Evolutionary conservation across 2,329 filamentous ascomycete genomes (phyloP).

Genomic region (Orbilia brochopaga): DNA sequence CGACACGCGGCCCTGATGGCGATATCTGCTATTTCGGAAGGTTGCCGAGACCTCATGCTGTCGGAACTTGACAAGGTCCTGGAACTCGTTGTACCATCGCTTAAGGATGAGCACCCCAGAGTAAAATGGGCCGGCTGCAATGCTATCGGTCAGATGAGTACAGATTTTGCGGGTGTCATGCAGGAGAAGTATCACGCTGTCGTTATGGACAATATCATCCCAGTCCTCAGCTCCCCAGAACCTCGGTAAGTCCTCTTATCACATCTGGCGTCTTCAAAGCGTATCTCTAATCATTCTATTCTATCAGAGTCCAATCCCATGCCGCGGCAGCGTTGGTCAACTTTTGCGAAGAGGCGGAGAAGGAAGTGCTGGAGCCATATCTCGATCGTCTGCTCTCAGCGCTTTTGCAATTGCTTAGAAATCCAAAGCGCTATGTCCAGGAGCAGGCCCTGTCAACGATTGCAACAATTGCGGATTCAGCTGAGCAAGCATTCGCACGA

Average conservation of each 20-base stretch:
- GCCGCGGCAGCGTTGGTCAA: constrained; percentile 97
- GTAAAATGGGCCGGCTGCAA: constrained; percentile 98
- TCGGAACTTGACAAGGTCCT: constrained; percentile 92
- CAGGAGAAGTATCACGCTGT: constrained; percentile 91
- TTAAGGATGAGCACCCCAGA: constrained; percentile 87
- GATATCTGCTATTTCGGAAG: constrained; percentile 97
- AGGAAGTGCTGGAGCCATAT: constrained; percentile 87
- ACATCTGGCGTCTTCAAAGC: constrained; percentile 1
- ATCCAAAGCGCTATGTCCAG: constrained; percentile 93
- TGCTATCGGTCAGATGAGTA: constrained; percentile 99
- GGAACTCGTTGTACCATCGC: constrained; percentile 88
- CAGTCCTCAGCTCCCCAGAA: constrained; percentile 86
- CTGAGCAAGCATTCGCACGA: constrained; percentile 89
- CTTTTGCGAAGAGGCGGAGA: constrained; percentile 98
- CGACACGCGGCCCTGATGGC: constrained; percentile 97
- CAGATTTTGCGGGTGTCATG: constrained; percentile 97
- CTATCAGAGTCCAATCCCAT: constrained; percentile 83
- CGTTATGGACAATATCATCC: constrained; percentile 88
- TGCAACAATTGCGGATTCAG: constrained; percentile 97
- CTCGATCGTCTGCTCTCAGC: constrained; percentile 84
- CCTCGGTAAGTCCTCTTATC: constrained; percentile 59
- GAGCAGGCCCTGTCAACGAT: constrained; percentile 98
- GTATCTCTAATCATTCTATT: constrained; percentile 12
- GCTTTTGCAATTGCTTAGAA: constrained; percentile 85
- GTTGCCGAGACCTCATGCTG: constrained; percentile 93